Conservation (phyloP, 495 filamentous ascomycete species). For the Hypomontagnella monticulosa region DNA sequence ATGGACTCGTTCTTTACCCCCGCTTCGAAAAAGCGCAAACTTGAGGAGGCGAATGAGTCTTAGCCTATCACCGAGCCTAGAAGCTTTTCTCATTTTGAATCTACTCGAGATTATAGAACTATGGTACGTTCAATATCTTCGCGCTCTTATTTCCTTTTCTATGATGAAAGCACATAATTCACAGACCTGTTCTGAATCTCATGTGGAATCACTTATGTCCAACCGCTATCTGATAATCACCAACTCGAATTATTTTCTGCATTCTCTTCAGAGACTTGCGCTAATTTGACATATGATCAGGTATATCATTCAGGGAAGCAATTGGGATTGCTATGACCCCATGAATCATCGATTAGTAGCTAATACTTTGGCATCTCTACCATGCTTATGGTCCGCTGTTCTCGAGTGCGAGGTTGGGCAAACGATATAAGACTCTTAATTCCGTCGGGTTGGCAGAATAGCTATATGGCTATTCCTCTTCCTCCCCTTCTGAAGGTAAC, state of each 20-base stretch:
- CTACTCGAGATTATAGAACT: not conserved
- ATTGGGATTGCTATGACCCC: no score
- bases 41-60: conserved; percentile 24
- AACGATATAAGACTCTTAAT: no score
- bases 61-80: conserved; percentile 1
- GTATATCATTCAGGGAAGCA: not conserved
- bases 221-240: conserved; percentile 79
- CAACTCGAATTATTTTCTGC: not conserved
- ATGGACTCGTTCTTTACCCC: conserved; percentile 76
- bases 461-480: conserved; percentile 10
- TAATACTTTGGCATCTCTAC: no score
- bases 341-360: no score
- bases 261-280: not conserved
- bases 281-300: conserved; percentile 7
- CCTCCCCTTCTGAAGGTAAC: conserved; percentile 61
- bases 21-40: conserved; percentile 60
- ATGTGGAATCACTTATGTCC: conserved; percentile 73
- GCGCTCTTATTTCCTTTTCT: conserved; percentile 40
- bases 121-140: conserved; percentile 46
- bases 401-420: no score
- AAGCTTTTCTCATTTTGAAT: not conserved
- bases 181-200: conserved; percentile 83
- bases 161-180: conserved; percentile 75
- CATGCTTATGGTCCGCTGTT: no score
- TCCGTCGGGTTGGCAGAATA: no score